A percentile compares a stretch with the other conserved stretches of the same genome.
phyloP scores from a whole-genome alignment of 2,329 filamentous ascomycete genomes.

The Penicillium decumbens region DNA sequence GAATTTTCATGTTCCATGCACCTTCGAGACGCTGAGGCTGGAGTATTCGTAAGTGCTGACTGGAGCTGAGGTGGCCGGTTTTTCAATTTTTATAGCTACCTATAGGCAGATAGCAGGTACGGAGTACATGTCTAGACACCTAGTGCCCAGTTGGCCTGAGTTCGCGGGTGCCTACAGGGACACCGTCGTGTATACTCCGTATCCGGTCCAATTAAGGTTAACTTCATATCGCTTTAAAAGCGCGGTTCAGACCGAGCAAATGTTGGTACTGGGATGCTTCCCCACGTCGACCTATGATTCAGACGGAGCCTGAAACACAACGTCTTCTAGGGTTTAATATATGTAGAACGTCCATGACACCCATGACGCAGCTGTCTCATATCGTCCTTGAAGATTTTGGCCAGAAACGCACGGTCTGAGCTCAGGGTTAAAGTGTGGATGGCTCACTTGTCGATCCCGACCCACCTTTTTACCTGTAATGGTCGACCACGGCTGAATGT shows the following conservation, averaged over 20 bases:
- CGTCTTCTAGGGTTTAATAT: slow-evolving; percentile 7
- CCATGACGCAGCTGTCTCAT: slow-evolving; percentile 18
- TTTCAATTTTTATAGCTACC: too few relatives aligned
- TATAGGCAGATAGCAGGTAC: too few relatives aligned
- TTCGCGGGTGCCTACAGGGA: background rate
- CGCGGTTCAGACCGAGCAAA: background rate
- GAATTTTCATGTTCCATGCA: background rate
- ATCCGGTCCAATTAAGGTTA: background rate
- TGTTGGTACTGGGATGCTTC: background rate
- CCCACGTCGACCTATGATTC: background rate
- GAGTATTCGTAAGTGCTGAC: background rate
- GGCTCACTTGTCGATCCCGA: slow-evolving; percentile 18
- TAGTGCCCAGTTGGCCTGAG: background rate
- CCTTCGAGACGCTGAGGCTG: background rate
- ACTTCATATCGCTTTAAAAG: background rate
- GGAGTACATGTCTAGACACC: too few relatives aligned
- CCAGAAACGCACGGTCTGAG: slow-evolving; percentile 3
- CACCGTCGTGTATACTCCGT: background rate
- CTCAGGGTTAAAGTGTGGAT: slow-evolving; percentile 7
- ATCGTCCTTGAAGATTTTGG: background rate
- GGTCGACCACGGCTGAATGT: slow-evolving; percentile 8
- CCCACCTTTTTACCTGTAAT: slow-evolving; percentile 8
- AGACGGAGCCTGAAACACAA: background rate
- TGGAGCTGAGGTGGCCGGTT: background rate
- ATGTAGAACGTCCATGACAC: slow-evolving; percentile 14